phyloP scores from a whole-genome alignment of 495 filamentous ascomycete species.

The Penicillium parvum region DNA sequence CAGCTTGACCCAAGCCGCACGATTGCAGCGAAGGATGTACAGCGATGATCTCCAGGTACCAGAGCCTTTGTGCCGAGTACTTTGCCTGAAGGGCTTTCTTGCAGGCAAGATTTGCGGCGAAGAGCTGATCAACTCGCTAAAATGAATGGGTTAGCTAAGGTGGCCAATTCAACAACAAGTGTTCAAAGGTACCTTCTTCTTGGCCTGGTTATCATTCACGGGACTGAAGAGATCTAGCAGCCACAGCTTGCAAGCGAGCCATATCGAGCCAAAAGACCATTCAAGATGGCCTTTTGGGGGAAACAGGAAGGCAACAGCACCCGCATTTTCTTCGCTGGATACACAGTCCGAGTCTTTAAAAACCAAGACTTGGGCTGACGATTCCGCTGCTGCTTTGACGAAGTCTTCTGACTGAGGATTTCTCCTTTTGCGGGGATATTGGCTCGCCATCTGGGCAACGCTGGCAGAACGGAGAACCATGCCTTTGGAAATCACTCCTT shows the following conservation, averaged over 20 bases:
- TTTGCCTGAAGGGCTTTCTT: conserved; percentile 2
- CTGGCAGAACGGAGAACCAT: conserved; percentile 17
- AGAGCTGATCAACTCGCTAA: conserved; percentile 18
- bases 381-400: not conserved
- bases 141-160: not conserved
- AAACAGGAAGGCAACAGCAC: conserved; percentile 19
- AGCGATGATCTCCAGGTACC: conserved; percentile 30
- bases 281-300: conserved; percentile 12
- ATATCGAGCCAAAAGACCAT: conserved; percentile 14
- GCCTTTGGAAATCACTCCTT: conserved; percentile 20
- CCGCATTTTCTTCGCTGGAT: conserved; percentile 12
- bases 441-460: conserved; percentile 6
- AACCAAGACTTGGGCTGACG: not conserved
- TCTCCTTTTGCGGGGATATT: conserved; percentile 4
- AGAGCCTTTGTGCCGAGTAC: conserved; percentile 13
- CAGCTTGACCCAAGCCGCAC: conserved; percentile 19
- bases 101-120: conserved; percentile 8
- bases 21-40: conserved; percentile 28
- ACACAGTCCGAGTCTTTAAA: not conserved
- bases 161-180: too few relatives aligned
- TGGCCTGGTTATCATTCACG: conserved; percentile 10
- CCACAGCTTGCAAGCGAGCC: conserved; percentile 19
- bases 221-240: conserved; percentile 15
- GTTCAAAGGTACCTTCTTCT: conserved; percentile 10
- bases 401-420: not conserved